Base-by-base conservation (phyloP, 805 yeast species). In the Pichia deserticola region DNA sequence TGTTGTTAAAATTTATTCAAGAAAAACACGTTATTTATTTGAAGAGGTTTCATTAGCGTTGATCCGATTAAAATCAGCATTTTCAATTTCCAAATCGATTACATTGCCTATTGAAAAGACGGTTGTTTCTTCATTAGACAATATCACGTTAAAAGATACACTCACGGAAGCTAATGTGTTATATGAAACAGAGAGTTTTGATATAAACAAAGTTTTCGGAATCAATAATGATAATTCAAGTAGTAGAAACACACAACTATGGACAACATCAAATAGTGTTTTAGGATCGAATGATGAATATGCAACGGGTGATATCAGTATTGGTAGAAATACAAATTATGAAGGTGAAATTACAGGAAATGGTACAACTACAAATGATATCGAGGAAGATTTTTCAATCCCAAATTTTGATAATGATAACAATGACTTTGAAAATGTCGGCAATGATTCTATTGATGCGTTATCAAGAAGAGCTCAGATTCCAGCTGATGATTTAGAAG, bases 41-140 rank as follows among this genome's bases (percentile, higher is more conserved):
- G 95, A 88, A 49, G 97, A 90, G 62, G 92, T 88, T 39, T 76
- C 81, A 44, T 95, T 86, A 57, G 84, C 89, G 4, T 65, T 89
- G 51, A 67, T 80, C 55, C 84, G 81, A 58, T 71, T 89, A 60
- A 86, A 85, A 60, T 76, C 84, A 36, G 77, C 87, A 3, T 85
- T 87, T 65, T 71, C 64, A 48, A 64, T 75, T 7, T 71, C 67
- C 30, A 69, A 71, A 50, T 68, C 76, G 12, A 80, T 82, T 41
- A 79, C 81, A 42, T 68, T 84, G 25, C 79, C 86, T 2, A 75
- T 77, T 1, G 79, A 75, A 55, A 74, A 80, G 15, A 84, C 86
- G 3, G 77, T 82, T 12, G 70, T 84, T 33, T 69, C 83, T 1
- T 81, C 81, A 30, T 71, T 85, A 35, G 75, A 76, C 33, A 77